Base-by-base conservation (phyloP, 192 early-diverging fungal species). In the Martensiomyces pterosporus region DNA sequence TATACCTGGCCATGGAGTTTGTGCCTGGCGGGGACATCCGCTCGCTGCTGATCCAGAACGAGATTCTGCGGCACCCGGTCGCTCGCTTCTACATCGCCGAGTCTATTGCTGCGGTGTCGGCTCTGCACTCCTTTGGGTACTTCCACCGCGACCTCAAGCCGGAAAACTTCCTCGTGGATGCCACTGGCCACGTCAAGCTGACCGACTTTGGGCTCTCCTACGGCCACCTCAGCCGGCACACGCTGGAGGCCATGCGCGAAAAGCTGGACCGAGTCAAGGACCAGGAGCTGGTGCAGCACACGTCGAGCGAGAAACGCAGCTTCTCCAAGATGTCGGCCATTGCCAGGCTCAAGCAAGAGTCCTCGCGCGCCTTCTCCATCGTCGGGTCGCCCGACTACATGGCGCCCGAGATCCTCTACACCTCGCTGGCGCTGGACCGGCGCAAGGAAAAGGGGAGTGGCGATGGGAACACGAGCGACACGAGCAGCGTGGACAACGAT, bases 351-450 rank as follows among this genome's bases (percentile, higher is more conserved):
- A 73, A 44, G 38, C 77, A 55, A 60, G 67, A 52, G 64, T 57
- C 88, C 66, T 19, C 55, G n/a, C 58, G 70, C 0, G 70, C 70
- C 0, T 92, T 82, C 47, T 89, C 88, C 0, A 80, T 93, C 18
- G 92, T 95, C 3, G 92, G 92, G 13, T 85, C 83, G 5, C 90
- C 91, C 15, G 91, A 95, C 55, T 95, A 95, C 71, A 95, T 95
- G 91, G 91, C 91, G 7, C 88, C 89, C 2, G 92, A 95, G 63
- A 83, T 93, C 23, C 75, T 95, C 14, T 72, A 60, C 37, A 77
- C 78, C 34, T 73, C 71, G 40, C 49, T 68, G 23, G 72, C 64
- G 9, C 25, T 54, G 22, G 68, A 61, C 52, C 42, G 42, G n/a
- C 39, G 46, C 51, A 61, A 49, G 14, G 53, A 46, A 37, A 43